Conservation (phyloP, 306 rosid species). For the Mimosa bimucronata region DNA sequence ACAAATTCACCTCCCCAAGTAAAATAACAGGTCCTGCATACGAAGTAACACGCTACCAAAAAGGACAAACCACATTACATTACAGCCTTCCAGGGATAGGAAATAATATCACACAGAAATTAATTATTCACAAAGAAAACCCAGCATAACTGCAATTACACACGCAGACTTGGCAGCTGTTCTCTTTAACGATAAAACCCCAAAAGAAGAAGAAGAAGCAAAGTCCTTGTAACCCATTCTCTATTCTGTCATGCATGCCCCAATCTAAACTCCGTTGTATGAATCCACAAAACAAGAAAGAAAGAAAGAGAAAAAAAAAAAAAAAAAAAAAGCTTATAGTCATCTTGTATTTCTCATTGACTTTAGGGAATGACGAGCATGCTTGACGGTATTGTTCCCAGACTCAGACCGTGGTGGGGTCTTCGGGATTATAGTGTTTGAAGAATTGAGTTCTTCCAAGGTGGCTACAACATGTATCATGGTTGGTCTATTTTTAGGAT, state of each 20-base stretch:
- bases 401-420: constrained; percentile 45
- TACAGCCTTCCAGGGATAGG: background rate
- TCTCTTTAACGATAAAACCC: background rate
- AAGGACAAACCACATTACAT: background rate
- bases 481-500: constrained; percentile 71
- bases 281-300: background rate
- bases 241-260: background rate
- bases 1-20: too few species aligned
- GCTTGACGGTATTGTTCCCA: constrained; percentile 38
- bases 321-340: constrained; percentile 26
- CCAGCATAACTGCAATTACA: too few species aligned
- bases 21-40: background rate
- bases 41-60: background rate
- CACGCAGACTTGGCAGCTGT: background rate
- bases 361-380: constrained; percentile 45
- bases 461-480: constrained; percentile 65
- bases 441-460: constrained; percentile 60
- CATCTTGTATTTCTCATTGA: constrained; percentile 34
- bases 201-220: constrained; percentile 7
- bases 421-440: constrained; percentile 47
- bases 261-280: background rate
- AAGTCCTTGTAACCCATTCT: background rate
- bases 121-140: background rate
- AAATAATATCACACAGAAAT: background rate
- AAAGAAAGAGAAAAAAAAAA: too few species aligned